Conservation (phyloP, 225 moss, liverwort and hornwort species). For the Polytrichum commune region DNA sequence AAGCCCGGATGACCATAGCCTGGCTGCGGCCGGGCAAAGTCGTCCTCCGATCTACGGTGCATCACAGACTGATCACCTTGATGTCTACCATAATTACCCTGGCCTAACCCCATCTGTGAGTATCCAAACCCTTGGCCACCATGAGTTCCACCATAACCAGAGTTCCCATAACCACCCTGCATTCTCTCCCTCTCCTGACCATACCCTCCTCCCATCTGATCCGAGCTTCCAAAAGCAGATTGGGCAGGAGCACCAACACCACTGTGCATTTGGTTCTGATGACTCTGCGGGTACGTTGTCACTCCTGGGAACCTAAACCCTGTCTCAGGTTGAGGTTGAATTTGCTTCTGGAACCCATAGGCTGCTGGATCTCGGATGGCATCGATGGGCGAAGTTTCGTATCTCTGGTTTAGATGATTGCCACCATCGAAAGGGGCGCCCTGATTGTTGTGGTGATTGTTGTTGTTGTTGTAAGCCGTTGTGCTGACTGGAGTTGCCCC, state of each 20-base stretch:
- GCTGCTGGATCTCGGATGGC: constrained; percentile 11
- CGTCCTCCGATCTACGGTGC: neutral
- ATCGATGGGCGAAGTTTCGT: neutral
- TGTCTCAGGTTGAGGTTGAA: neutral
- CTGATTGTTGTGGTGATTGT: neutral
- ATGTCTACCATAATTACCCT: no score
- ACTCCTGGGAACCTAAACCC: constrained; percentile 18
- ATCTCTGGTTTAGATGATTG: neutral
- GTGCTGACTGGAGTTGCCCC: constrained; percentile 28
- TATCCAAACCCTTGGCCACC: neutral
- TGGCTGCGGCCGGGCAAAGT: constrained; percentile 4
- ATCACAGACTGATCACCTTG: no score
- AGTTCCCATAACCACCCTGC: no score
- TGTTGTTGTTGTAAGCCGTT: constrained; percentile 13
- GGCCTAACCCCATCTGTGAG: neutral
- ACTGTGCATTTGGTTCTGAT: neutral
- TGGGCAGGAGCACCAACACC: no score
- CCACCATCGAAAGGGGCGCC: neutral
- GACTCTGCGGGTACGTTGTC: no score
- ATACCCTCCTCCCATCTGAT: neutral
- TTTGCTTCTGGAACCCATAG: constrained; percentile 14
- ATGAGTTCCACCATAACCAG: neutral
- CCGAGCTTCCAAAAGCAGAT: neutral
- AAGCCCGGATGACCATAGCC: constrained; percentile 21
- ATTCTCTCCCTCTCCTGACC: neutral